These are phyloP conservation scores for Westerdykella ornata DNA, from an alignment of 2,329 filamentous ascomycete species.

Conservation along the genomic window DNA sequence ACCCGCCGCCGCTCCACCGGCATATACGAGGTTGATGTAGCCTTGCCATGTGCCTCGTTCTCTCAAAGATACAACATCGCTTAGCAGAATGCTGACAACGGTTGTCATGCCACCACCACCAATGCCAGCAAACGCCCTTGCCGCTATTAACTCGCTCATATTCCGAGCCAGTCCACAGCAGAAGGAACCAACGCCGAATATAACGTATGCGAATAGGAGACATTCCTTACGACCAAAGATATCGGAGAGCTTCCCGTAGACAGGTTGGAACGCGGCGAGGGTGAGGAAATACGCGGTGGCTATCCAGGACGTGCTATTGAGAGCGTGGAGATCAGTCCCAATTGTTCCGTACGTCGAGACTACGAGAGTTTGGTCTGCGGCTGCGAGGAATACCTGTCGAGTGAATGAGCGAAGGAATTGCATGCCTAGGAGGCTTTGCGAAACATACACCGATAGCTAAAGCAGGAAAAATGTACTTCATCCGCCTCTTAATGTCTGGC, in stretches of 20 bases:
- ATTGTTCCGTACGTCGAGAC: constrained; percentile 74
- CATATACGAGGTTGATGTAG: constrained; percentile 65
- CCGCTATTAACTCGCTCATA: constrained; percentile 60
- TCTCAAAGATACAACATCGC: constrained; percentile 62
- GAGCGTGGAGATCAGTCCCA: constrained; percentile 65
- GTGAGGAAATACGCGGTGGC: constrained; percentile 67
- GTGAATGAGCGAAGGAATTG: not conserved
- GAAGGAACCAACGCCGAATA: constrained; percentile 60
- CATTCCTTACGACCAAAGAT: constrained; percentile 64
- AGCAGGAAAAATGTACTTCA: constrained; percentile 56
- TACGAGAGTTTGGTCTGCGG: constrained; percentile 69
- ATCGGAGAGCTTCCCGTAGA: constrained; percentile 65
- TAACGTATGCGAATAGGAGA: constrained; percentile 56
- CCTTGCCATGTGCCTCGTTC: constrained; percentile 70
- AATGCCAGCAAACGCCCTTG: constrained; percentile 56
- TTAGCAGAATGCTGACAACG: constrained; percentile 62
- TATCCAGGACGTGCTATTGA: constrained; percentile 72
- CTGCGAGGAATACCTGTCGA: constrained; percentile 60
- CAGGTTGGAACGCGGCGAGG: constrained; percentile 65
- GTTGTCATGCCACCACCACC: constrained; percentile 68
- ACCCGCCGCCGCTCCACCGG: constrained; percentile 60
- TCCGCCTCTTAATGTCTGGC: constrained; percentile 44
- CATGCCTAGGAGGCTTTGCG: not conserved
- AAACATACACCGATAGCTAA: constrained; percentile 55
- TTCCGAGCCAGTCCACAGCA: constrained; percentile 57